These are phyloP conservation scores for Cydonia oblonga DNA, from an alignment of 331 rosid species.

Conservation along the genomic window DNA sequence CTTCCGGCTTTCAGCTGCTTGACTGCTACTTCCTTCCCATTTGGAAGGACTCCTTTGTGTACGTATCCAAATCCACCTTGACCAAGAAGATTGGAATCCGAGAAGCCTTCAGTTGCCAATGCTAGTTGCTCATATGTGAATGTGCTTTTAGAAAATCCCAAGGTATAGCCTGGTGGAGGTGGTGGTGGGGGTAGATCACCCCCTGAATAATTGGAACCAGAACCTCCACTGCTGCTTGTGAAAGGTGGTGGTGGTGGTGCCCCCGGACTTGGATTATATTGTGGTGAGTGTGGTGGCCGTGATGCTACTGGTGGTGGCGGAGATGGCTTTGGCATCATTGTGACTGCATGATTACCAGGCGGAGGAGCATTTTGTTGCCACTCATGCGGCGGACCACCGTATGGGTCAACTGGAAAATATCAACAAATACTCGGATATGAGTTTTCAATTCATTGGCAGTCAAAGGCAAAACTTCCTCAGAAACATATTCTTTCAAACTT, in stretches of 20 bases:
- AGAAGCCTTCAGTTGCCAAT: conserved; percentile 85
- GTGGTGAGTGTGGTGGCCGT: conserved; percentile 41
- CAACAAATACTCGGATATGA: neutral
- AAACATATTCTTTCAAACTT: neutral
- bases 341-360: conserved; percentile 34
- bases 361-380: conserved; percentile 67
- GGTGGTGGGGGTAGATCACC: conserved; percentile 58
- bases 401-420: conserved; percentile 42
- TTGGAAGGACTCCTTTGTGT: conserved; percentile 85
- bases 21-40: conserved; percentile 90
- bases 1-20: conserved; percentile 95
- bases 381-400: conserved; percentile 49
- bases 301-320: conserved; percentile 48
- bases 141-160: conserved; percentile 60
- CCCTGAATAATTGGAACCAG: conserved; percentile 87
- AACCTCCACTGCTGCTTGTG: conserved; percentile 72
- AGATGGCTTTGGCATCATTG: conserved; percentile 45
- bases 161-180: conserved; percentile 50
- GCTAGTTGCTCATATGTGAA: conserved; percentile 78
- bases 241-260: conserved; percentile 34
- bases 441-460: neutral
- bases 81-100: conserved; percentile 91
- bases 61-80: conserved; percentile 97
- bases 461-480: neutral
- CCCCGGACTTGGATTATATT: conserved; percentile 14